Evolutionary conservation across 257 asterid species (phyloP), one percentile per base, ranked within the genome.

Genomic region (Salvia hispanica): DNA sequence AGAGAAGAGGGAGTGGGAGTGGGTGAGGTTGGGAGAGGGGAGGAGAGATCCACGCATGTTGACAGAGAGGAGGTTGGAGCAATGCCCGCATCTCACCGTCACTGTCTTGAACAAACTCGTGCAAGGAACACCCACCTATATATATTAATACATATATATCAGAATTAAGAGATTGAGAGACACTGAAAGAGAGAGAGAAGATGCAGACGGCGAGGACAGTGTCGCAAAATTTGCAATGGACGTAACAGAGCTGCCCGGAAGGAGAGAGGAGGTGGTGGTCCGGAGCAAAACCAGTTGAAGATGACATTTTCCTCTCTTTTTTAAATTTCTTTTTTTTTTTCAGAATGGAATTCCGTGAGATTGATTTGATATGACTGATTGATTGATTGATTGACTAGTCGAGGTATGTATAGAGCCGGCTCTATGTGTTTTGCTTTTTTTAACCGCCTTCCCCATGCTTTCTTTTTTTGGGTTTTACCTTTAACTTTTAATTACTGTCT

Each of bases 241-340:
- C 97, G 85, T 93, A 93, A 83, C 96, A 93, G 82, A 93, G 99
- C 82, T 93, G 95, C 78, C 91, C 99, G 55, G 97, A 78, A 66
- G 81, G 62, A 66, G 83, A 84, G 76, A 73, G 90, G 75, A 7
- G 78, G 74, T 67, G 92, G 96, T 86, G 91, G 89, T 90, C 95
- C 86, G 97, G 91, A 62, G 88, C 76, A 75, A 86, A 83, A 74
- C 92, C 78, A 82, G 95, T 84, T 72, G 98, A 93, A 90, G 98
- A 88, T 15, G 98, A 93, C 97, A 90, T 88, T 69, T 77, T 74
- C 14, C 2, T 25, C 42, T 3, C 2, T 7, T 25, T 4, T 4
- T 3, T 34, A 34, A 34, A 34, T 18, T 36, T 14, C 6, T 3
- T 48, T 33, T 7, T 51, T 45, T 10, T 70, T n/a, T n/a, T n/a